Evolutionary conservation across 23 red algal species (phyloP), one percentile per base, ranked within the genome.

Genomic region (Gracilariopsis chorda): DNA sequence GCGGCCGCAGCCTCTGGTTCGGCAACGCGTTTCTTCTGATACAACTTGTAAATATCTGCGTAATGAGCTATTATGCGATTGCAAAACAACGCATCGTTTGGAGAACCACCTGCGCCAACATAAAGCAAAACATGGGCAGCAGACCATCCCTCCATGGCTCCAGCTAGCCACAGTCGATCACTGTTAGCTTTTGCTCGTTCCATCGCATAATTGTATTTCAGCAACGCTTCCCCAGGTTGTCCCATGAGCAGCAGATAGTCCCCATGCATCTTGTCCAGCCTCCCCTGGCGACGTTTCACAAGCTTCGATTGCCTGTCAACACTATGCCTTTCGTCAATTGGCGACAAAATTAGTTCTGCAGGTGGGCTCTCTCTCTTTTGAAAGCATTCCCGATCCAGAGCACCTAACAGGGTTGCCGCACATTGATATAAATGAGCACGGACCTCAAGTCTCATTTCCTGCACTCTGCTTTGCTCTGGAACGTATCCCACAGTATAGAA

Each of bases 81-180:
- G 35, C 58, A 72, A 29, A 93, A 78, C 25, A 29, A 7, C 5
- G 45, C 1, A 65, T 84, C 79, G 62, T 70, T 83, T 9, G 69
- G 32, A 33, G 52, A 76, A 35, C 80, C 77, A 24, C 79, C 90
- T 30, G 70, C 46, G 7, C 70, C 80, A 7, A 67, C 80, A 72
- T 84, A 51, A 33, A 75, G 64, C 46, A 88, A 48, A 47, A 87
- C 73, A 52, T 86, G 81, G 21, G 92, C 92, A 42, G 92, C 92
- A 24, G 92, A 86, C 52, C 82, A 86, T 39, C 83, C 92, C 65
- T 94, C 92, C 92, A 87, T 94, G 13, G 92, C 81, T 36, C 82
- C 92, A 21, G 92, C 92, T 19, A 94, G 71, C 92, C 92, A 94
- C 0, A 94, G 83, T 25, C 92, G 48, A 48, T 94, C 92, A 21